Base-by-base conservation (phyloP, 2,329 filamentous ascomycete species). In the Sporothrix schenckii region DNA sequence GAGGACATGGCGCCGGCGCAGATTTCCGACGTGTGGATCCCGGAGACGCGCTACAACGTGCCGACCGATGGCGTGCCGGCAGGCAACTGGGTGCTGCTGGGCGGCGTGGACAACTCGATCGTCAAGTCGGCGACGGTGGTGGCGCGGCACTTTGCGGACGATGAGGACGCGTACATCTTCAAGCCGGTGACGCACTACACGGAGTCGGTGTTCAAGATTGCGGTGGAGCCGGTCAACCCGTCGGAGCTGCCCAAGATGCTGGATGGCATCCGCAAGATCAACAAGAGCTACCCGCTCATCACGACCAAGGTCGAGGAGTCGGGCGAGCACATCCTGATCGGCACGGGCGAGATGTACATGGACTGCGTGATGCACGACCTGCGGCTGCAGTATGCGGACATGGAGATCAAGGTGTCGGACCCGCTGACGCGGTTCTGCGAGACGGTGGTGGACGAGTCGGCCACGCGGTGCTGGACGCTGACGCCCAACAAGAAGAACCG, bases 401-500 rank as follows among this genome's bases (percentile, higher is more conserved):
- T 99, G 95, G 95, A 99, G 79, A 92, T 99, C 81, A 98, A 98
- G 81, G 93, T 99, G 65, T 99, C 95, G 0, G 95, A 99, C 78
- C 95, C 95, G 0, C 94, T 99, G 56, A 98, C 95, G 19, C 87
- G 95, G 63, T 99, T 99, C 84, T 97, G 93, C 81, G 95, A 99
- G 82, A 99, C 95, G 0, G 94, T 97, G 34, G 93, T 97, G 50
- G 95, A 99, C 80, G 97, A 95, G 75, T 97, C 93, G 21, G 94
- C 94, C 24, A 97, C 97, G 72, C 97, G 97, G 81, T 99, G 95
- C 82, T 99, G 97, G 79, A 94, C 95, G 27, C 89, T 97, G 75
- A 98, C 95, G 2, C 95, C 95, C 2, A 99, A 99, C 83, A 99
- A 99, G 83, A 97, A 97, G 84, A 99, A 99, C 83, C 97, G 97